Base-by-base conservation (phyloP, 768 basidiomycete species). In the Suillus subalutaceus region DNA sequence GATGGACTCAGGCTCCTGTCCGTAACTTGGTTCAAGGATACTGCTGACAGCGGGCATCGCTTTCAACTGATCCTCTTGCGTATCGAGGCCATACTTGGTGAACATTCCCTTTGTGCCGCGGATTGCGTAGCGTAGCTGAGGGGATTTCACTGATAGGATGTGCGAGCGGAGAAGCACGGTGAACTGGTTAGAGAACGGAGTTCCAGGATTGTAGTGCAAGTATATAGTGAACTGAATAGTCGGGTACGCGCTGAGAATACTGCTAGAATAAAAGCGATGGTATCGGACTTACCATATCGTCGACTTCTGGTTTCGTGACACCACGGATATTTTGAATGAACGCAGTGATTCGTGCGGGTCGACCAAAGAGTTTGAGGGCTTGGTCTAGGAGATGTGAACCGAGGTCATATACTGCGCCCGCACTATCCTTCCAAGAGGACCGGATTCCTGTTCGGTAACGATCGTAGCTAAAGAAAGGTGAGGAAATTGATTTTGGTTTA, bases 361-460 rank as follows among this genome's bases (percentile, higher is more conserved):
- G 81, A 44, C 94, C 94, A 72, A 95, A 95, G 50, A 96, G 83
- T 12, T 81, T 80, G 38, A 94, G 79, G 6, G 86, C 82, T 76
- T 94, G 92, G 78, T 94, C 92, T 68, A 94, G 86, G 35, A 94
- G 82, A 75, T 96, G 93, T 9, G 90, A 79, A 6, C 91, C 93
- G 26, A 96, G 83, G 74, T 96, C 93, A 74, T 88, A 96, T 3
- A 88, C 86, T 35, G 85, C 81, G 5, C 92, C 91, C 1, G 86
- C 80, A 38, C 84, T 75, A 66, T 94, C 93, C 76, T 94, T 95
- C 94, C 94, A 97, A 0, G 87, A 86, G 15, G 88, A 86, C 70
- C 90, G 90, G 40, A 89, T 74, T 1, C 78, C 81, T 32, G 83
- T 82, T 41, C 90, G 86, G 79, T 86, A 93, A 50, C 93, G 88